Percentiles rank a stretch among this genome's conserved stretches.
Conservation (phyloP, 495 filamentous ascomycete species). For the Pyronema domesticum region DNA sequence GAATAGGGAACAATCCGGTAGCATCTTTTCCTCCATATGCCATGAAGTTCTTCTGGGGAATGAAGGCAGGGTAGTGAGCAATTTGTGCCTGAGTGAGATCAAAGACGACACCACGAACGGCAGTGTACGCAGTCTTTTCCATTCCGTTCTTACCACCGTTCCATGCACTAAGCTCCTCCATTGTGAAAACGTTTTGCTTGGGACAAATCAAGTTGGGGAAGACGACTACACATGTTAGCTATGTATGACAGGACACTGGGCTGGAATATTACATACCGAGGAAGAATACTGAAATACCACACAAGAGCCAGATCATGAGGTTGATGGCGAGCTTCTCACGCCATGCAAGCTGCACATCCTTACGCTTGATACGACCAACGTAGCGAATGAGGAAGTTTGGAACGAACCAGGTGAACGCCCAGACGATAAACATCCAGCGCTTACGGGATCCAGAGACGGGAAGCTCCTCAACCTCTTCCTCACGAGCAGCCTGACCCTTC, state of each 20-base stretch:
- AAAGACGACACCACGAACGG: constrained; percentile 80
- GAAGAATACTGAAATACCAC: constrained; percentile 67
- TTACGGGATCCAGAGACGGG: constrained; percentile 64
- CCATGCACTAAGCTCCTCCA: constrained; percentile 52
- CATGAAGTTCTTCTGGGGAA: constrained; percentile 46
- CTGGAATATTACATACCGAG: constrained; percentile 15
- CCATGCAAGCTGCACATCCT: constrained; percentile 89
- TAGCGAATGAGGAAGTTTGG: constrained; percentile 68
- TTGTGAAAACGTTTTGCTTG: constrained; percentile 69
- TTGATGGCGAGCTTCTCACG: constrained; percentile 97
- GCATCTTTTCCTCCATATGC: constrained; percentile 77
- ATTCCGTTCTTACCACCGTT: constrained; percentile 36
- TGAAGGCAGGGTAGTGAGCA: constrained; percentile 60
- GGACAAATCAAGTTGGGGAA: constrained; percentile 86
- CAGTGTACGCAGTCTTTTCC: constrained; percentile 40
- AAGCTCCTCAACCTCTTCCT: constrained; percentile 76
- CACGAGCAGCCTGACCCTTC: constrained; percentile 76
- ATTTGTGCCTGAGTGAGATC: constrained; percentile 58
- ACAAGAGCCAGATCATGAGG: constrained; percentile 85
- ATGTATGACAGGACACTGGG: neutral
- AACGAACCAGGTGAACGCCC: constrained; percentile 64
- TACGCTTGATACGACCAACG: constrained; percentile 72
- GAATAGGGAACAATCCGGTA: constrained; percentile 76
- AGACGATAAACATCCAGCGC: constrained; percentile 83
- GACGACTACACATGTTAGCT: constrained; percentile 36